Evolutionary conservation across 805 yeast species (phyloP), one percentile per base, ranked within the genome.

Genomic region (Priceomyces medius): DNA sequence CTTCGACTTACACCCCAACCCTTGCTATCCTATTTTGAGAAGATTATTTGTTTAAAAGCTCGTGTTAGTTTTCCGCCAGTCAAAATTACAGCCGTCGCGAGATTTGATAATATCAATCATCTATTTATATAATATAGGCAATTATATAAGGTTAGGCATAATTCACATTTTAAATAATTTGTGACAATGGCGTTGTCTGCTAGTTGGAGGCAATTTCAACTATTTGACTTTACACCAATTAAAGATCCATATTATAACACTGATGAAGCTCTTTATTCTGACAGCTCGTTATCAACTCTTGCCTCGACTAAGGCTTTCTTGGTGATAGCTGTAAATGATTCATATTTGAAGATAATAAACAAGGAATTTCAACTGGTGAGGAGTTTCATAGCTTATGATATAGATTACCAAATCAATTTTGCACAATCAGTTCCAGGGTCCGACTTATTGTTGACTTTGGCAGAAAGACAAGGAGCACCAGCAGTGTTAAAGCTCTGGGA

Each of bases 211-310:
- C 96, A 86, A 55, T 86, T 91, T 63, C 88, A 87, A 46, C 85
- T 91, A 61, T 89, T 85, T 59, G 96, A 88, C 40, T 74, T 79
- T 27, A 74, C 81, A 0, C 97, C 97, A 4, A 84, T 93, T 14
- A 67, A 81, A 46, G 99, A 93, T 56, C 98, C 98, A 4, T 68
- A 77, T 44, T 73, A 77, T 42, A 82, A 83, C 5, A 69, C 83
- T 0, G 71, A 70, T 3, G 67, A 73, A 4, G 84, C 86, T 0
- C 67, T 90, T 19, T 90, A 84, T 60, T 87, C 97, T 1, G 96
- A 89, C 55, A 81, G 90, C 1, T 68, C 80, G 9, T 59, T 89
- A 28, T 72, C 85, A 3, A 80, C 88, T 1, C 74, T 85, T 3
- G 72, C 83, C 31, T 68, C 88, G 2, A 69, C 85, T 2, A 68